Evolutionary conservation across 306 rosid species (phyloP), one percentile per base, ranked within the genome.

Genomic region (Clitoria ternatea): DNA sequence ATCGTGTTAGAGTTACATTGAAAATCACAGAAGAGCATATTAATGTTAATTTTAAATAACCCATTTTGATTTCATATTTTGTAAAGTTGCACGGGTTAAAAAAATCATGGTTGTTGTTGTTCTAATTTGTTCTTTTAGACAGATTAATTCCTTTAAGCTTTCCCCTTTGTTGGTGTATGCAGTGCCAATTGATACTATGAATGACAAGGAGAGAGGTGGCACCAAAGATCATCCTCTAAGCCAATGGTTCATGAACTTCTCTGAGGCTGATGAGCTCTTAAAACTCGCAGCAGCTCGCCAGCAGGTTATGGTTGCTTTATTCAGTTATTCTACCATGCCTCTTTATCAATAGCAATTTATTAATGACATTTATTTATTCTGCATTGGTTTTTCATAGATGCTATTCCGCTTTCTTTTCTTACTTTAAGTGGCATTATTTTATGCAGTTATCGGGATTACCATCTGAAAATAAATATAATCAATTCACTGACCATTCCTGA

Each of bases 201-300:
- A 73, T 47, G 90, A 84, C 67, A 89, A 79, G 75, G 89, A 80
- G 72, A 80, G 81, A 48, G 89, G 95, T 10, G 87, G 84, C 61
- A 91, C 97, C 54, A 94, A 94, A 77, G 99, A 89, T 77, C 97
- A 91, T 74, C 84, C 85, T 47, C 85, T 80, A 37, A 80, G 75
- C 79, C 99, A 91, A 55, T 94, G 99, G 97, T 91, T 91, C 85
- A n/a, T 86, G 86, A 91, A 91, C 75, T 91, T 94, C 87, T 94
- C 97, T 11, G 99, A 91, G 85, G 96, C 97, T 10, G 97, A 94
- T 36, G 99, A 94, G 84, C 96, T 94, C 80, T 85, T 86, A 65
- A 94, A 94, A 79, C 92, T 94, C 33, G 97, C 99, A 40, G 88
- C 91, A 32, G 96, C 99, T 57, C 92, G 99, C 68, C 96, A 94